Evolutionary conservation across 208 protist species (phyloP).

Genomic region (Leishmania guyanensis): DNA sequence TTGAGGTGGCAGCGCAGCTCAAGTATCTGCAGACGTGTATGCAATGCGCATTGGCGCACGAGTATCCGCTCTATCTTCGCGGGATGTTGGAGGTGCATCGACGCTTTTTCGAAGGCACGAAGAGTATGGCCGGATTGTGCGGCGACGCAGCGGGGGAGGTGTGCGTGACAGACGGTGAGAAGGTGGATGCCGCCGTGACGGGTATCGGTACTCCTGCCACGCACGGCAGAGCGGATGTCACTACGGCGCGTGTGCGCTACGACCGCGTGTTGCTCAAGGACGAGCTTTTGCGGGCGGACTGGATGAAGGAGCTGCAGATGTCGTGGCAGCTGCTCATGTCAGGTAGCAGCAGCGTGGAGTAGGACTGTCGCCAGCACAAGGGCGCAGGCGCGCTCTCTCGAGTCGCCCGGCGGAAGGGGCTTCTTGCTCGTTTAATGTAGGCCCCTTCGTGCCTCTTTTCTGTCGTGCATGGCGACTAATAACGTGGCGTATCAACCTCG

Average conservation of each 20-base stretch:
- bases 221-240: neutral
- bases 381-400: neutral
- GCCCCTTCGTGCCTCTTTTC: neutral
- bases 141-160: neutral
- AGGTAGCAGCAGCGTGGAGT: conserved; percentile 22
- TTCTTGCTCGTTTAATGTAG: neutral
- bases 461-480: neutral
- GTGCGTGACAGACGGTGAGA: neutral
- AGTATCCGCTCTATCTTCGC: conserved; percentile 28
- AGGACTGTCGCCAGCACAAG: neutral
- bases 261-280: conserved; percentile 5
- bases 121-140: neutral
- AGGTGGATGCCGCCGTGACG: neutral
- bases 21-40: conserved; percentile 20
- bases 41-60: conserved; percentile 14
- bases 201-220: neutral
- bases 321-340: conserved; percentile 26
- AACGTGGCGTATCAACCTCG: neutral
- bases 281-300: conserved; percentile 7
- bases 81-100: conserved; percentile 15
- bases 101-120: neutral
- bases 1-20: conserved; percentile 15
- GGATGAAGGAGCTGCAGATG: conserved; percentile 25
- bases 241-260: neutral
- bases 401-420: neutral